Evolutionary conservation across 306 rosid species (phyloP).

Genomic region (Quercus suber): DNA sequence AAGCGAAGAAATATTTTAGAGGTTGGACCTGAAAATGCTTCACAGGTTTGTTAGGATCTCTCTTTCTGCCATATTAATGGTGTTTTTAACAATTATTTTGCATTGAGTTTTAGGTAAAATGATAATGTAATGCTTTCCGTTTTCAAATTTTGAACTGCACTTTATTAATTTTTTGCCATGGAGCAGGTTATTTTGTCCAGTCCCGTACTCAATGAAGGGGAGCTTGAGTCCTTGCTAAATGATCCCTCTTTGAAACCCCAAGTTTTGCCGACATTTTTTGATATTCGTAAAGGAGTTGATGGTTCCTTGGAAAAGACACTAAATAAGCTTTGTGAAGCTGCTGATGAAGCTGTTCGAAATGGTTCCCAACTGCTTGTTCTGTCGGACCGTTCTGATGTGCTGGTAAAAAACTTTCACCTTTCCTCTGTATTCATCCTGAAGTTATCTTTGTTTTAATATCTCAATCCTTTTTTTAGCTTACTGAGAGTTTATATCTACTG

Average conservation of each 20-base stretch:
- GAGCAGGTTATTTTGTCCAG: slow-evolving; percentile 84
- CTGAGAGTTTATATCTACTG: not conserved
- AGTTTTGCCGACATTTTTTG: slow-evolving; percentile 79
- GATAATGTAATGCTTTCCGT: not conserved
- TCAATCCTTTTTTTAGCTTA: not conserved
- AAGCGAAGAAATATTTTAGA: slow-evolving; percentile 84
- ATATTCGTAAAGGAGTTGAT: slow-evolving; percentile 85
- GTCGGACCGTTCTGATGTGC: slow-evolving; percentile 85
- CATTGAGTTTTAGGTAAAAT: not conserved
- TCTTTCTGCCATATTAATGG: slow-evolving; percentile 8
- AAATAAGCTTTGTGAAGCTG: slow-evolving; percentile 87
- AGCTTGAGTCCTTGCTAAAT: slow-evolving; percentile 77
- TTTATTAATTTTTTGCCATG: slow-evolving; percentile 25
- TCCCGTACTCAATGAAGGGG: slow-evolving; percentile 94
- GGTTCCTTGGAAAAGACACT: slow-evolving; percentile 86
- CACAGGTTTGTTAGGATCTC: slow-evolving; percentile 60
- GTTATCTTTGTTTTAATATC: not conserved
- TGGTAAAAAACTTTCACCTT: slow-evolving; percentile 46
- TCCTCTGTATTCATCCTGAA: not conserved
- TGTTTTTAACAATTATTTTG: slow-evolving; percentile 17
- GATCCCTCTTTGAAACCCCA: slow-evolving; percentile 72
- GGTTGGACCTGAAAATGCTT: slow-evolving; percentile 93
- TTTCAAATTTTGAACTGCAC: not conserved
- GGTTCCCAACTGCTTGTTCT: slow-evolving; percentile 91
- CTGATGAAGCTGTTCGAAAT: slow-evolving; percentile 98